Base-by-base conservation (phyloP, 2,329 filamentous ascomycete genomes). In the Ilyonectria destructans region DNA sequence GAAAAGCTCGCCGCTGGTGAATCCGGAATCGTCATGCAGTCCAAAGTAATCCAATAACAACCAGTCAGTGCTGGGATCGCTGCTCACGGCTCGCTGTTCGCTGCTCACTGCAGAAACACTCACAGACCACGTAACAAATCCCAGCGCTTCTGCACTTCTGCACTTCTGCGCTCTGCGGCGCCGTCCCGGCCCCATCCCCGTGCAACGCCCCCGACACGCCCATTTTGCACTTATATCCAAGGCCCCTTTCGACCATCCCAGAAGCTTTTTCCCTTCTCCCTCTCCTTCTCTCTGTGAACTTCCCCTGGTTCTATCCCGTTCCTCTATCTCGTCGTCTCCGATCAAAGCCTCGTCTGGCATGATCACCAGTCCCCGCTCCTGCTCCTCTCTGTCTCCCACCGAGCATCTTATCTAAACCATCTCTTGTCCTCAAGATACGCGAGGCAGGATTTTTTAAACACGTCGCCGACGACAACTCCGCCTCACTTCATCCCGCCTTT, bases 201-300 rank as follows among this genome's bases (percentile, higher is more conserved):
- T 65, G 62, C 62, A n/a, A 60, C 40, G 57, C 56, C 63, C 64
- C 63, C 60, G 62, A 65, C 58, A 45, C 40, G 56, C 58, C 60
- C 63, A 64, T 64, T 74, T 68, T 66, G 61, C 70, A 75, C 73
- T 75, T 75, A 75, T 71, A 73, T 70, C 46, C 61, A 69, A 73
- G 65, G 63, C 70, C 72, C 72, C 72, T 61, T 72, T 71, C 70
- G 57, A 66, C 46, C 56, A 69, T 58, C 65, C 62, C 68, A 62
- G 56, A 37, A 21, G 54, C 55, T 56, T 58, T 71, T 67, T 43
- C 48, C 65, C 54, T 49, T 37, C 55, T 67, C 33, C 58, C 54
- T 65, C 55, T 59, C 54, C 58, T 59, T 58, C 60, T 58, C 17
- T 48, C 55, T 31, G 62, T 65, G 59, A 70, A 58, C 54, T 54